These are phyloP conservation scores for Linum usitatissimum DNA, from an alignment of 345 rosid genomes.

Conservation along the genomic window DNA sequence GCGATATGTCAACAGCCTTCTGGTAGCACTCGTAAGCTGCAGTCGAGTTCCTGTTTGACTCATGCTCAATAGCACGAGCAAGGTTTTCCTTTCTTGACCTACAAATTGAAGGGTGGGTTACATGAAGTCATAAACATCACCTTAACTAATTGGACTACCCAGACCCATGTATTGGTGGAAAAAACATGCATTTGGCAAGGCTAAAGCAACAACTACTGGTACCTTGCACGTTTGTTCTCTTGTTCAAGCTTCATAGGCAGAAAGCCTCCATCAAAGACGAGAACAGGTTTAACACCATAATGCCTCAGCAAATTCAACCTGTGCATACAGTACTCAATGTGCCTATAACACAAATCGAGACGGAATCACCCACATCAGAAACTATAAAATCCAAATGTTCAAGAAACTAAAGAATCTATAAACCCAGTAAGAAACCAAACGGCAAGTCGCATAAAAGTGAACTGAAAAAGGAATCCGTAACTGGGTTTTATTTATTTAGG, in stretches of 20 bases:
- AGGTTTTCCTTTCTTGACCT: conserved; percentile 85
- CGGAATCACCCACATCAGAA: background rate
- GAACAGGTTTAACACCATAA: conserved; percentile 73
- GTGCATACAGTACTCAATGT: conserved; percentile 87
- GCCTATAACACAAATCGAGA: conserved; percentile 35
- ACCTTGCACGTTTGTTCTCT: conserved; percentile 96
- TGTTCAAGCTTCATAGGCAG: conserved; percentile 93
- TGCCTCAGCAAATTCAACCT: conserved; percentile 80
- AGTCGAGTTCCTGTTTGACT: conserved; percentile 61
- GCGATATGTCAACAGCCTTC: conserved; percentile 95
- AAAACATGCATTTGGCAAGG: background rate
- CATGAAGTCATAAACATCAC: background rate
- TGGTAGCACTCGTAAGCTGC: conserved; percentile 91
- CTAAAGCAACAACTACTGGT: background rate
- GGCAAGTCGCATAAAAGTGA: background rate
- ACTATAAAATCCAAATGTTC: background rate
- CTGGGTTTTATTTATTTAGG: background rate
- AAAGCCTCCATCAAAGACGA: conserved; percentile 87
- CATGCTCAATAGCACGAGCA: conserved; percentile 75
- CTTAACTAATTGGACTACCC: background rate
- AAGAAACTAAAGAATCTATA: background rate
- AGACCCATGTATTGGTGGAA: too few species aligned
- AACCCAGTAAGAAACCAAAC: conserved; percentile 7
- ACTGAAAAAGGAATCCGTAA: background rate
- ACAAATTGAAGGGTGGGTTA: background rate